Conservation (phyloP, 805 yeast species). For the Huiozyma naganishii region DNA sequence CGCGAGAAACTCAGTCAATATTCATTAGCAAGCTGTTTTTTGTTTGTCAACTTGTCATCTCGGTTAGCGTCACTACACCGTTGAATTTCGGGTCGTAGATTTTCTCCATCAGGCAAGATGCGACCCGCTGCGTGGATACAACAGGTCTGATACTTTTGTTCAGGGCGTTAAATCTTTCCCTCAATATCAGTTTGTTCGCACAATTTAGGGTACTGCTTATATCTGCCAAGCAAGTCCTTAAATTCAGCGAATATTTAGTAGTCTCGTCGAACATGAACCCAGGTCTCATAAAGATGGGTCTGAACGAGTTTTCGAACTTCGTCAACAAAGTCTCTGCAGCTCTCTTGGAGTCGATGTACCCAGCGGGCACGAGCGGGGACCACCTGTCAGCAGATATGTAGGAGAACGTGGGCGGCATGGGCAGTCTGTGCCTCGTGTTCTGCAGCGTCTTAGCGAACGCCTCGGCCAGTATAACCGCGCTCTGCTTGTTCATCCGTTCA, state of each 20-base stretch:
- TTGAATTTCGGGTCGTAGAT: conserved; percentile 38
- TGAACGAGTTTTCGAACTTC: conserved; percentile 32
- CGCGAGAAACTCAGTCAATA: too few species aligned
- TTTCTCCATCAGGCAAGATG: conserved; percentile 44
- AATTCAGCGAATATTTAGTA: conserved; percentile 21
- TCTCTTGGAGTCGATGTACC: conserved; percentile 66
- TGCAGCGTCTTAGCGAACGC: conserved; percentile 30
- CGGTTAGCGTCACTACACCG: conserved; percentile 53
- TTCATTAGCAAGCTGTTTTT: background rate
- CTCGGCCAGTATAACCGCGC: conserved; percentile 56
- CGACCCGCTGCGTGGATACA: conserved; percentile 59
- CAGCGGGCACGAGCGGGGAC: conserved; percentile 55
- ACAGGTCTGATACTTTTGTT: conserved; percentile 49
- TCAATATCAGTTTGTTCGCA: conserved; percentile 34
- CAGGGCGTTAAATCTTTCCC: conserved; percentile 29
- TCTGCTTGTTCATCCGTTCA: conserved; percentile 55
- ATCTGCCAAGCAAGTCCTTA: conserved; percentile 2
- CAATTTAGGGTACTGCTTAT: conserved; percentile 33
- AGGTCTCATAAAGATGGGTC: conserved; percentile 64
- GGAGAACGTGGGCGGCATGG: conserved; percentile 39
- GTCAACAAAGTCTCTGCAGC: conserved; percentile 55
- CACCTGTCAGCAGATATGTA: conserved; percentile 75
- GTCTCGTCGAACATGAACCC: conserved; percentile 68
- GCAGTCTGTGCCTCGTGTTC: conserved; percentile 4
- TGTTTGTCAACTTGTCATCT: conserved; percentile 22